Percentiles rank a stretch among this genome's conserved stretches.
Evolutionary conservation across 441 rosid genomes (phyloP).

Genomic region (Croton setiger): DNA sequence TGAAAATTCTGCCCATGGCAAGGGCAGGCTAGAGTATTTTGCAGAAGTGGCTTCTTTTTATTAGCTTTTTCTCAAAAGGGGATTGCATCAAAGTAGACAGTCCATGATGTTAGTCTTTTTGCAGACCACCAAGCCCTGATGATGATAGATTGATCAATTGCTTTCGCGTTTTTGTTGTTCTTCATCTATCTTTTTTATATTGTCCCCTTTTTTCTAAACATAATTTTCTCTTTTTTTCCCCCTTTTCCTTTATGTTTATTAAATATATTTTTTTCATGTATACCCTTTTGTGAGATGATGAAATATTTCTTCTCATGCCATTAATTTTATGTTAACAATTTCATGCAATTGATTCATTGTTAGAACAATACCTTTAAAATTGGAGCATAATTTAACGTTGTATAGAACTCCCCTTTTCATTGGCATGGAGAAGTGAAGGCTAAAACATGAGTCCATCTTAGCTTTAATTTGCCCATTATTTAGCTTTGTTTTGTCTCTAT

Average conservation of each 20-base stretch:
- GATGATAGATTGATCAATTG: slow-evolving; percentile 22
- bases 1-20: slow-evolving; percentile 12
- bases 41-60: slow-evolving; percentile 27
- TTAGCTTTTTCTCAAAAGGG: slow-evolving; percentile 24
- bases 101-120: slow-evolving; percentile 25
- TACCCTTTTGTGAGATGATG: slow-evolving; percentile 16
- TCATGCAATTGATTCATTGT: no score
- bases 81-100: slow-evolving; percentile 28
- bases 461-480: no score
- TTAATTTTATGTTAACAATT: background rate
- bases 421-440: no score
- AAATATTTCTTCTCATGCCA: background rate
- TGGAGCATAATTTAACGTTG: no score
- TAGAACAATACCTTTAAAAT: no score
- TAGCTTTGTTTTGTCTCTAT: no score
- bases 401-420: no score
- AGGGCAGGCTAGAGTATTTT: slow-evolving; percentile 18
- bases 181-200: background rate
- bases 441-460: no score
- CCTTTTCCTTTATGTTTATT: slow-evolving; percentile 3
- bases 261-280: slow-evolving; percentile 15
- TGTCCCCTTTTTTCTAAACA: background rate
- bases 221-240: background rate
- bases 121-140: slow-evolving; percentile 19
- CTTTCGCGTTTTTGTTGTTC: slow-evolving; percentile 1